A percentile compares a stretch with the other conserved stretches of the same genome.
These are phyloP conservation scores for Diddensiella santjacobensis DNA, from an alignment of 805 yeast genomes.

Conservation along the genomic window DNA sequence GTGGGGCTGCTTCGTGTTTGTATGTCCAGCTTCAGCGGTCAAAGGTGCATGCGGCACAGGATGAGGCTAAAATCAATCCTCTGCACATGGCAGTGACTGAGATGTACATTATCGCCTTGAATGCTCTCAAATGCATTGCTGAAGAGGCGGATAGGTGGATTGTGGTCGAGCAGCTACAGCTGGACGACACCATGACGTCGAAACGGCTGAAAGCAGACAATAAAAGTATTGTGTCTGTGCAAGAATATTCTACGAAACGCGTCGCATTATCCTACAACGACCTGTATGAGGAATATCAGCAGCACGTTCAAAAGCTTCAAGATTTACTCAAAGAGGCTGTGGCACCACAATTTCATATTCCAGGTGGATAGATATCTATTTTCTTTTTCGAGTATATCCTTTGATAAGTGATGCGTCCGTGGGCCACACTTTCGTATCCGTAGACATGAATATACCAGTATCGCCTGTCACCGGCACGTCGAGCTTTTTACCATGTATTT, in stretches of 20 bases:
- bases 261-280: constrained; percentile 41
- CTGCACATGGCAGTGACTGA: constrained; percentile 17
- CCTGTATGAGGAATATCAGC: constrained; percentile 52
- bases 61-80: constrained; percentile 4
- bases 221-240: neutral
- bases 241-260: constrained; percentile 6
- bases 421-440: neutral
- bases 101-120: constrained; percentile 26
- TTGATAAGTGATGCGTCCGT: neutral
- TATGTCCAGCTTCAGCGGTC: constrained; percentile 35
- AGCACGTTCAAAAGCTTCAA: neutral
- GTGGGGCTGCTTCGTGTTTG: constrained; percentile 43
- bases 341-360: neutral
- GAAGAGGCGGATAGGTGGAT: constrained; percentile 30
- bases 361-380: neutral
- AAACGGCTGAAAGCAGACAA: constrained; percentile 3
- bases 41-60: neutral
- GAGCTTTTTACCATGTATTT: neutral
- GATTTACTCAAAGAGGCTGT: neutral
- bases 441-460: too few relatives aligned
- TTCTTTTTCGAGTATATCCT: neutral
- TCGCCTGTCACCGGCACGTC: neutral
- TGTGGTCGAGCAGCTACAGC: constrained; percentile 11
- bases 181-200: neutral
- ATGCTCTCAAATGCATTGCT: constrained; percentile 27